phyloP scores from a whole-genome alignment of 495 filamentous ascomycete species.

The Hypoxylon cercidicola region DNA sequence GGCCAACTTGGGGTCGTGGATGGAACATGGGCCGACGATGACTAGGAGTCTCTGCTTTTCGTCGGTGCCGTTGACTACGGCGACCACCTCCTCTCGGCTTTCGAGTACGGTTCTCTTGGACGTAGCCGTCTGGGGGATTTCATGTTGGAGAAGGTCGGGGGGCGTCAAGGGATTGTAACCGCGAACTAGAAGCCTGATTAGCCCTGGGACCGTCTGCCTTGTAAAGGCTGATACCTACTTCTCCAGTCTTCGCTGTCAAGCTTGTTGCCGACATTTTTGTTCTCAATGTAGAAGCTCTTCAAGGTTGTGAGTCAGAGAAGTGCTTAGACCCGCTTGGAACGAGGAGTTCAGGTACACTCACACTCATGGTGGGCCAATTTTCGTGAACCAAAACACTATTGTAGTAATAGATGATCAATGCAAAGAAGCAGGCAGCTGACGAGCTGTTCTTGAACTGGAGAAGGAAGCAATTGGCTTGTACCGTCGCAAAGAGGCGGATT shows the following conservation, averaged over 20 bases:
- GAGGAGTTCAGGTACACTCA: conserved; percentile 29
- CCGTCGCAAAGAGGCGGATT: conserved; percentile 24
- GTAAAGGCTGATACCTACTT: conserved; percentile 64
- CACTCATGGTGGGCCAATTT: conserved; percentile 42
- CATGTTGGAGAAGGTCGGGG: conserved; percentile 93
- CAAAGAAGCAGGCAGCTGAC: not conserved
- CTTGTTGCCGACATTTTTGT: conserved; percentile 87
- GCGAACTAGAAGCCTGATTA: conserved; percentile 65
- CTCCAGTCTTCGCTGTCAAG: conserved; percentile 87
- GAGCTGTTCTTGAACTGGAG: conserved; percentile 3
- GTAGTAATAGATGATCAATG: not conserved
- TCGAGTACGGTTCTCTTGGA: conserved; percentile 83
- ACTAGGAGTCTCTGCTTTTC: conserved; percentile 82
- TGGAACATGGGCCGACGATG: conserved; percentile 94
- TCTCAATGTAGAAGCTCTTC: conserved; percentile 83
- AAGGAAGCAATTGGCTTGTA: conserved; percentile 9
- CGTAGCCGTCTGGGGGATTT: conserved; percentile 81
- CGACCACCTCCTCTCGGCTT: conserved; percentile 82
- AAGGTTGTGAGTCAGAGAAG: conserved; percentile 25
- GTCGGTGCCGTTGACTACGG: conserved; percentile 83
- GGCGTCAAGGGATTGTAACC: conserved; percentile 95
- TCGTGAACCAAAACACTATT: not conserved
- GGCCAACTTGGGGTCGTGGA: conserved; percentile 93
- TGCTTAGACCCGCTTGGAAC: not conserved
- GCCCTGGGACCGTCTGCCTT: conserved; percentile 12